Evolutionary conservation across 148 eudicot species (phyloP).

Genomic region (Pouteria glomerata): DNA sequence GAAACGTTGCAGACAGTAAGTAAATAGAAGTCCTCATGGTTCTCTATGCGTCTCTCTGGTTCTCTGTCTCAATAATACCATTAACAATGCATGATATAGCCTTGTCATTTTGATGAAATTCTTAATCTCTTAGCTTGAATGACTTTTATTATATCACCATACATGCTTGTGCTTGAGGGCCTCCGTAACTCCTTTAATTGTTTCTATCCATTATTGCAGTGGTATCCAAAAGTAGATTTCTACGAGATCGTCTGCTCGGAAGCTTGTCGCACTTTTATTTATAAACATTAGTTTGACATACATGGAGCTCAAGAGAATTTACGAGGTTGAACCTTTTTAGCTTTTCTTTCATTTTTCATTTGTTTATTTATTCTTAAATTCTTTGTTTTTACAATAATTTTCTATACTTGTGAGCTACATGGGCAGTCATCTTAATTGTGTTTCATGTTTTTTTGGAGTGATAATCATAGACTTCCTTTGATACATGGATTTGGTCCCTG

Average conservation of each 20-base stretch:
- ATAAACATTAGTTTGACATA: constrained; percentile 71
- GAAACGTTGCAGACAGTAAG: no score
- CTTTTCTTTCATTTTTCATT: background rate
- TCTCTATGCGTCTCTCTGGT: no score
- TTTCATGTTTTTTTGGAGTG: background rate
- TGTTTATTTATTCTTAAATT: background rate
- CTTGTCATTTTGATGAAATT: background rate
- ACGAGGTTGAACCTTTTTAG: constrained; percentile 56
- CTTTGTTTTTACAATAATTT: background rate
- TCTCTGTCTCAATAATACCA: no score
- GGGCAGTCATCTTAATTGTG: background rate
- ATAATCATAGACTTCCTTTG: background rate
- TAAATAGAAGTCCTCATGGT: no score
- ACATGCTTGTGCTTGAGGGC: background rate
- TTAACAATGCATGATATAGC: no score
- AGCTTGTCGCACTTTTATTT: constrained; percentile 48
- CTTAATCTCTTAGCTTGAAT: background rate
- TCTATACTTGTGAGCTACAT: background rate
- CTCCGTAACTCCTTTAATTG: background rate
- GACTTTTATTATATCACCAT: background rate
- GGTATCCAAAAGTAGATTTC: constrained; percentile 73
- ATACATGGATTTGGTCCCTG: no score
- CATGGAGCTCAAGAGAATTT: constrained; percentile 80
- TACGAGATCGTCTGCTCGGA: constrained; percentile 54
- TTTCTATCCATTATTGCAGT: constrained; percentile 39